Evolutionary conservation across 768 basidiomycete genomes (phyloP), one percentile per base, ranked within the genome.

Genomic region (Jaapia argillacea): DNA sequence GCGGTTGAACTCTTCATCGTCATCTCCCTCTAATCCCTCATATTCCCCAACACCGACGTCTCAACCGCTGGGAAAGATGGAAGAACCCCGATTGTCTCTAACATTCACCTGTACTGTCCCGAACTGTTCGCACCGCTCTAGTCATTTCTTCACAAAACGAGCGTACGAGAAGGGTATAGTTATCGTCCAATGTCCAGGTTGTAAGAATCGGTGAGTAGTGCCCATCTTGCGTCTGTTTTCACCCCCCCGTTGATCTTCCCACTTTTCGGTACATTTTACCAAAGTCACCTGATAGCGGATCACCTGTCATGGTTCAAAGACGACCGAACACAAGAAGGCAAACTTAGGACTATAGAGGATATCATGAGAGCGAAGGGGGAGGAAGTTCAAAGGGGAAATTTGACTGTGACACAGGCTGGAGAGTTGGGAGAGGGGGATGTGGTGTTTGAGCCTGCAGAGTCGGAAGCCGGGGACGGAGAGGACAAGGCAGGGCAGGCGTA

Each of bases 221-320:
- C 14, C 3, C 10, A 1, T 6, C 20, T 42, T 28, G 22, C 13
- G n/a, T 10, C 24, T n/a, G n/a, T 22, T 36, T 24, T 37, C 12
- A 43, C 12, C 28, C 26, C 21, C n/a, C 23, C 12, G 14, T 18
- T 28, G 38, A 23, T 20, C n/a, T 22, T 33, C 44, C 24, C 36
- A 28, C 10, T 21, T 14, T 21, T 16, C 12, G n/a, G n/a, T n/a
- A n/a, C n/a, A n/a, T n/a, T n/a, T n/a, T n/a, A n/a, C n/a, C n/a
- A n/a, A n/a, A 88, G 85, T 24, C 85, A 89, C 59, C 64, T 92
- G 6, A 88, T 91, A 51, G 91, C 91, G 3, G 91, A 94, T 56
- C 81, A 94, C 53, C 63, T 94, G 10, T 85, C 85, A 1, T 94
- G 91, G 91, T 94, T 94, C 67, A 81, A 87, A 53, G 87, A 91